Conservation (phyloP, 306 rosid species). For the Vachellia collinsii region DNA sequence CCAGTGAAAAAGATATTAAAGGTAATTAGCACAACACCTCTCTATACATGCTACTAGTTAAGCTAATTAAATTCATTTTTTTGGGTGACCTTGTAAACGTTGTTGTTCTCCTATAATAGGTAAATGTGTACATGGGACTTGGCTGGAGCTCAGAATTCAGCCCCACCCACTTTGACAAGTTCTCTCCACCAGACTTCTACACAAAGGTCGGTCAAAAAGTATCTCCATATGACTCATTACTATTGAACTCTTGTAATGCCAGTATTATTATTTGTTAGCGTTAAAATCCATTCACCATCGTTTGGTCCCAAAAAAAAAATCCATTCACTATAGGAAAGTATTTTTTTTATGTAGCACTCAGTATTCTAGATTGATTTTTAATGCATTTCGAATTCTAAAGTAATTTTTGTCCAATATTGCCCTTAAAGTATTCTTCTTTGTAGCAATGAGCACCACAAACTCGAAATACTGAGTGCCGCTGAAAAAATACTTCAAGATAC, state of each 20-base stretch:
- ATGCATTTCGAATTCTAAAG: no score
- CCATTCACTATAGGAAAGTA: no score
- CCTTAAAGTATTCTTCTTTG: no score
- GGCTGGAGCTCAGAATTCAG: slow-evolving; percentile 58
- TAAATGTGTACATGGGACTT: slow-evolving; percentile 56
- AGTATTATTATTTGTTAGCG: background rate
- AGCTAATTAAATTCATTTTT: slow-evolving; percentile 16
- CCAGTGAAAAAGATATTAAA: slow-evolving; percentile 65
- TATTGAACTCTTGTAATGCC: slow-evolving; percentile 4
- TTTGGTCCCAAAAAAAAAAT: no score
- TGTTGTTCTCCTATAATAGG: slow-evolving; percentile 50
- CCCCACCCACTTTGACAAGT: slow-evolving; percentile 57
- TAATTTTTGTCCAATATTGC: no score
- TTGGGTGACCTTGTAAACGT: background rate
- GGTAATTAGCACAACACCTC: slow-evolving; percentile 42
- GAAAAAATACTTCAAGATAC: no score
- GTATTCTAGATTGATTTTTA: no score
- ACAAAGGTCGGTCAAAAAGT: slow-evolving; percentile 55
- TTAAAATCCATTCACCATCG: no score
- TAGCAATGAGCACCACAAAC: no score
- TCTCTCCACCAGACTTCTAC: slow-evolving; percentile 95
- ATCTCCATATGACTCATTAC: background rate
- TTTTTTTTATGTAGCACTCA: no score
- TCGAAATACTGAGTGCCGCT: no score
- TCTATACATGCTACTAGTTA: background rate